phyloP scores from a whole-genome alignment of 2,329 filamentous ascomycete species.

The Tolypocladium endophyticum region DNA sequence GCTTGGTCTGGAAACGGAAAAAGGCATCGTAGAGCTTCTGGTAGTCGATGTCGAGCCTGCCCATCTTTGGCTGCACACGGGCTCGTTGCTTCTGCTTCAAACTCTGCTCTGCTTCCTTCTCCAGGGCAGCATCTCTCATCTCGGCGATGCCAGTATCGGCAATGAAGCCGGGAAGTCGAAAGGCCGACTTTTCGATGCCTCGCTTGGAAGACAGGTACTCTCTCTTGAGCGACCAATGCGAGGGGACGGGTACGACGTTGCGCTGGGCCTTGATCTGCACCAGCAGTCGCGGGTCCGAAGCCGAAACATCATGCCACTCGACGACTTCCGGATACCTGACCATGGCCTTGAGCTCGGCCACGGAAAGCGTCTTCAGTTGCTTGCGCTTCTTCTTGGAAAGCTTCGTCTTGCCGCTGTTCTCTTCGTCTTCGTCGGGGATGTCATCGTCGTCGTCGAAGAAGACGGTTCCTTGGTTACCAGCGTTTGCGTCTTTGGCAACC shows the following conservation, averaged over 20 bases:
- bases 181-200: slow-evolving; percentile 91
- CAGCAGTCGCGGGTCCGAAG: slow-evolving; percentile 76
- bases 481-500: slow-evolving; percentile 52
- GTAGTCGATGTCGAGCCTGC: slow-evolving; percentile 96
- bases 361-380: slow-evolving; percentile 80
- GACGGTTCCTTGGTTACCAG: slow-evolving; percentile 72
- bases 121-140: slow-evolving; percentile 92
- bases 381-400: slow-evolving; percentile 94
- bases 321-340: slow-evolving; percentile 89
- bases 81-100: slow-evolving; percentile 95
- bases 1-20: slow-evolving; percentile 96
- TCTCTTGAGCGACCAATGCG: slow-evolving; percentile 91
- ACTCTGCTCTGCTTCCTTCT: slow-evolving; percentile 86
- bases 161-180: slow-evolving; percentile 90
- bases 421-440: slow-evolving; percentile 76
- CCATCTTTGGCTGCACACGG: slow-evolving; percentile 89
- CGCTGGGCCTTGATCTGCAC: slow-evolving; percentile 92
- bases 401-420: slow-evolving; percentile 51
- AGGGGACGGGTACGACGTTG: slow-evolving; percentile 89
- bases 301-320: slow-evolving; percentile 94
- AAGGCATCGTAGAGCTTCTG: slow-evolving; percentile 97
- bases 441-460: slow-evolving; percentile 77
- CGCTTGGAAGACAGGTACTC: slow-evolving; percentile 96
- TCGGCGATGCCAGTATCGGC: slow-evolving; percentile 94
- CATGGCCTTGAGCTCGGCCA: slow-evolving; percentile 88